phyloP scores from a whole-genome alignment of 2,329 filamentous ascomycete genomes.

The Aspergillus hortae region DNA sequence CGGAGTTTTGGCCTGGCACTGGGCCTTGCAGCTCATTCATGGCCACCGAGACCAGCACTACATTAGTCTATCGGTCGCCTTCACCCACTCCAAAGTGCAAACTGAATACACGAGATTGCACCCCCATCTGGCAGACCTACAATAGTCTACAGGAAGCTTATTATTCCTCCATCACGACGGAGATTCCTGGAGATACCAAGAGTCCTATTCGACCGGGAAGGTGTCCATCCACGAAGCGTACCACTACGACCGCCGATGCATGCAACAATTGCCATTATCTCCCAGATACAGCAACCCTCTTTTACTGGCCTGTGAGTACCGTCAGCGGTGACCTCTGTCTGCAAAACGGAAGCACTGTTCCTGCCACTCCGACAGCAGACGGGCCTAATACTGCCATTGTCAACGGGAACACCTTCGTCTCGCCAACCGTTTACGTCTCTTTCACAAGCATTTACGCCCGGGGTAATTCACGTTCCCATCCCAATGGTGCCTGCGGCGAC shows the following conservation, averaged over 20 bases:
- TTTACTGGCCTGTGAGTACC: conserved; percentile 24
- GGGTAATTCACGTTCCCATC: conserved; percentile 13
- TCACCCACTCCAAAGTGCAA: conserved; percentile 7
- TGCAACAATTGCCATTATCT: conserved; percentile 20
- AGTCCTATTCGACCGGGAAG: conserved; percentile 14
- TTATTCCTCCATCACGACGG: no score
- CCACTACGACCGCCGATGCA: conserved; percentile 13
- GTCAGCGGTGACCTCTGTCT: conserved; percentile 15
- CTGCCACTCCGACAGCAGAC: conserved; percentile 8
- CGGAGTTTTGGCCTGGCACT: conserved; percentile 16
- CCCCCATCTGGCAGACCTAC: conserved; percentile 20
- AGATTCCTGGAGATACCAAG: conserved; percentile 15
- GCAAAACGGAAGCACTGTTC: conserved; percentile 17
- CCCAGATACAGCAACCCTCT: conserved; percentile 19
- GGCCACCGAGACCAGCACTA: conserved; percentile 2
- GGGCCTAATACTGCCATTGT: conserved; percentile 19
- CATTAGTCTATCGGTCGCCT: neutral
- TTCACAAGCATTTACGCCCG: conserved; percentile 21
- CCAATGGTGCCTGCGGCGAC: conserved; percentile 16
- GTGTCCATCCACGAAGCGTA: conserved; percentile 9
- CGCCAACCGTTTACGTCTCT: conserved; percentile 20
- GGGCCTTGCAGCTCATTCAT: conserved; percentile 13
- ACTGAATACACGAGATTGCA: conserved; percentile 16
- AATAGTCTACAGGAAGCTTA: neutral
- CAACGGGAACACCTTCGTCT: conserved; percentile 17